Evolutionary conservation across 192 early-diverging fungal genomes (phyloP).

Genomic region (Backusella psychrophila): DNA sequence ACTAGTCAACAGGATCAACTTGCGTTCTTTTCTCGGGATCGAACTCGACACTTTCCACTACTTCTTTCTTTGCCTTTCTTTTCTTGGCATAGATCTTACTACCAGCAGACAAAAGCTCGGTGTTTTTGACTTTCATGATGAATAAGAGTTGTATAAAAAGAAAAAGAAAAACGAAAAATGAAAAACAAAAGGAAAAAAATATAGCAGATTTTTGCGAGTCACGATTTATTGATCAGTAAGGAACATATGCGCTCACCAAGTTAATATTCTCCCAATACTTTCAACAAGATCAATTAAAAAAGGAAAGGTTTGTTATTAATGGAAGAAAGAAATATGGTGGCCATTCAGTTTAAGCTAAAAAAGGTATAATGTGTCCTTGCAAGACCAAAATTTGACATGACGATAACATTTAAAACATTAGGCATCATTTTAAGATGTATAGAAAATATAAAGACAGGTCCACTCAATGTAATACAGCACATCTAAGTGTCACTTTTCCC

Average conservation of each 20-base stretch:
- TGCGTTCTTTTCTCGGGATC: conserved; percentile 62
- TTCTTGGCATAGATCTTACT: conserved; percentile 65
- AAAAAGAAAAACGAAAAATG: not conserved
- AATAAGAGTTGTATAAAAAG: not conserved
- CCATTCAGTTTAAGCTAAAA: not conserved
- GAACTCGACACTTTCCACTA: conserved; percentile 62
- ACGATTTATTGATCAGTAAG: not conserved
- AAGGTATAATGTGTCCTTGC: not conserved
- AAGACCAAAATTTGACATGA: too few species aligned
- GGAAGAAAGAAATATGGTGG: too few species aligned
- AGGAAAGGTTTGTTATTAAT: too few species aligned
- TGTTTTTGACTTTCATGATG: conserved; percentile 36
- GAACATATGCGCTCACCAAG: not conserved
- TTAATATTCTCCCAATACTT: not conserved
- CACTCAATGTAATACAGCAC: too few species aligned
- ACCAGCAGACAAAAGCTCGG: conserved; percentile 57
- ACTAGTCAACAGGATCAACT: conserved; percentile 4
- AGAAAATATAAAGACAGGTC: too few species aligned
- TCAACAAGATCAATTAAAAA: not conserved
- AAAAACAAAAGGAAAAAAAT: not conserved
- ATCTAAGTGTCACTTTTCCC: too few species aligned
- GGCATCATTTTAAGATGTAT: too few species aligned
- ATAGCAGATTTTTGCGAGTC: not conserved
- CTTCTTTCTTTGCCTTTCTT: conserved; percentile 60
- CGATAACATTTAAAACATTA: too few species aligned